Percentiles rank a stretch among this genome's conserved stretches.
Evolutionary conservation across 768 basidiomycete genomes (phyloP).

Genomic region (Naganishia kalamii): DNA sequence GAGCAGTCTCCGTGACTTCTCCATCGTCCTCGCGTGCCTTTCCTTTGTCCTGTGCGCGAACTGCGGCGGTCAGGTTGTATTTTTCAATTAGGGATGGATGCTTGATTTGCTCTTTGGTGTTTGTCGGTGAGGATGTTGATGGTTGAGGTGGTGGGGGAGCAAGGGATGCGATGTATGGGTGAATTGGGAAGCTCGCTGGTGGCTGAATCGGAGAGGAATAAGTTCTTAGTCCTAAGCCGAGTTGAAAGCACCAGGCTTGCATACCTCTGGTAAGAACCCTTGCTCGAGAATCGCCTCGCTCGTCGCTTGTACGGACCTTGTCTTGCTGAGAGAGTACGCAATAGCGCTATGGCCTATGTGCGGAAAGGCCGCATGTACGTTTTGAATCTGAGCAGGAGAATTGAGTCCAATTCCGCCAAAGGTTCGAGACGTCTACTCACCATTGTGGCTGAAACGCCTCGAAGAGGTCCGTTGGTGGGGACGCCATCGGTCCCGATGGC

Average conservation of each 20-base stretch:
- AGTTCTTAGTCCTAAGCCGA: background rate
- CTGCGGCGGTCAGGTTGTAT: slow-evolving; percentile 30
- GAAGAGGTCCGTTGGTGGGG: slow-evolving; percentile 20
- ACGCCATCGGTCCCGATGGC: slow-evolving; percentile 11
- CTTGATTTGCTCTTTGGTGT: slow-evolving; percentile 4
- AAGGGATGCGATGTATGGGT: slow-evolving; percentile 31
- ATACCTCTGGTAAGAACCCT: slow-evolving; percentile 36
- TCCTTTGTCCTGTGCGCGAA: slow-evolving; percentile 7
- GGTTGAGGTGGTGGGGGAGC: slow-evolving; percentile 26
- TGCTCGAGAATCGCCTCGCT: slow-evolving; percentile 42
- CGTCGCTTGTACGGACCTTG: slow-evolving; percentile 37
- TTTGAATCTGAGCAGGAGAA: slow-evolving; percentile 32
- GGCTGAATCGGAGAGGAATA: slow-evolving; percentile 26
- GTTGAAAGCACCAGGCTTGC: background rate
- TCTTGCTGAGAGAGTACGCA: slow-evolving; percentile 38
- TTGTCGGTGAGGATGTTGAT: background rate
- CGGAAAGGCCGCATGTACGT: slow-evolving; percentile 41
- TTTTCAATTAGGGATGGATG: slow-evolving; percentile 36
- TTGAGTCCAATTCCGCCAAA: background rate
- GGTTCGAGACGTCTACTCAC: background rate
- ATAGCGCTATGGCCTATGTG: slow-evolving; percentile 36
- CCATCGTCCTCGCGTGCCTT: background rate
- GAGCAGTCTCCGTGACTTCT: background rate
- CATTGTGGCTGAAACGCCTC: slow-evolving; percentile 13
- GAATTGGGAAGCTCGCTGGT: slow-evolving; percentile 33